A percentile compares a stretch with the other conserved stretches of the same genome.
phyloP scores from a whole-genome alignment of 1,284 basidiomycete species.

The Xerocomus nothofagi region DNA sequence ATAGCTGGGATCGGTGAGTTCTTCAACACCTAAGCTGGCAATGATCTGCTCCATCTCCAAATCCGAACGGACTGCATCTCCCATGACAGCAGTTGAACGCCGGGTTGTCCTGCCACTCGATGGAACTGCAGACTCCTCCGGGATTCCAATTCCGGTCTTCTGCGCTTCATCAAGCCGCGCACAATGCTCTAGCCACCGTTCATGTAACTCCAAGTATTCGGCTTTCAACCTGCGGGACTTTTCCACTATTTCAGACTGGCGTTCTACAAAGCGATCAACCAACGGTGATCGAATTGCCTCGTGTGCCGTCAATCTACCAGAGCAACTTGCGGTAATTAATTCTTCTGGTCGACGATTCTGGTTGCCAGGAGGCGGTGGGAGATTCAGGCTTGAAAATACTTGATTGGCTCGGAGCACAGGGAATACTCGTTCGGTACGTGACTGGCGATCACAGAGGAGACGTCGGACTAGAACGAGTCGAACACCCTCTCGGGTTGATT shows the following conservation, averaged over 20 bases:
- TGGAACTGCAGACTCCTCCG: slow-evolving; percentile 46
- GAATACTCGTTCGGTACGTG: slow-evolving; percentile 57
- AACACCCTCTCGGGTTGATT: slow-evolving; percentile 56
- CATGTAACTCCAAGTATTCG: slow-evolving; percentile 70
- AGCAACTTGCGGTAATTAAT: slow-evolving; percentile 39
- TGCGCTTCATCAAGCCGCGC: slow-evolving; percentile 54
- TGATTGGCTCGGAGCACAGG: slow-evolving; percentile 64
- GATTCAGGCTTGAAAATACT: slow-evolving; percentile 38
- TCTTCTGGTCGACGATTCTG: slow-evolving; percentile 47
- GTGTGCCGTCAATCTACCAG: slow-evolving; percentile 40
- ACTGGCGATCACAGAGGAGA: slow-evolving; percentile 56
- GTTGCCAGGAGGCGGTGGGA: slow-evolving; percentile 14
- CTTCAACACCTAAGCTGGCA: slow-evolving; percentile 88
- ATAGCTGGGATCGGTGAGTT: slow-evolving; percentile 87
- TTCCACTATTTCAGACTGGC: slow-evolving; percentile 48
- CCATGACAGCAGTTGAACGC: slow-evolving; percentile 67
- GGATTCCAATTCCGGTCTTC: slow-evolving; percentile 27
- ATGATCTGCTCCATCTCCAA: slow-evolving; percentile 98
- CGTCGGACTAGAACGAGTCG: slow-evolving; percentile 61
- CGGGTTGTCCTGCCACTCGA: slow-evolving; percentile 65
- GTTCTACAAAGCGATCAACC: slow-evolving; percentile 52
- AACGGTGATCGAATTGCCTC: slow-evolving; percentile 47
- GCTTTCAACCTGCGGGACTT: slow-evolving; percentile 59
- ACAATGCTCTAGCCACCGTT: slow-evolving; percentile 73
- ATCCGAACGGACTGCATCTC: slow-evolving; percentile 92